Conservation (phyloP, 495 filamentous ascomycete species). For the Penicillium angulare region DNA sequence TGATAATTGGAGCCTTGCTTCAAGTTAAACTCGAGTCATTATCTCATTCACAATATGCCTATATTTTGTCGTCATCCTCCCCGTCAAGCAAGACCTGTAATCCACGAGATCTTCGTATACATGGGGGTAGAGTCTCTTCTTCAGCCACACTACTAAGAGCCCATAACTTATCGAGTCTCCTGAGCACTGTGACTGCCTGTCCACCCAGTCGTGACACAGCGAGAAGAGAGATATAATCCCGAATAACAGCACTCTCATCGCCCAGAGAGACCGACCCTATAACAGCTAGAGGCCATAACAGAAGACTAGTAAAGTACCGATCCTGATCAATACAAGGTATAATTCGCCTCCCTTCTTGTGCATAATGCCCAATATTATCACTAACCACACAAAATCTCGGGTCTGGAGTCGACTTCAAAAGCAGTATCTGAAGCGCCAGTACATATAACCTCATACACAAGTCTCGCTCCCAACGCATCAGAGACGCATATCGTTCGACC, state of each 20-base stretch:
- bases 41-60: too few species aligned
- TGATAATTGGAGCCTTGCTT: too few species aligned
- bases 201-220: not conserved
- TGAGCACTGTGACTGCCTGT: conserved; percentile 8
- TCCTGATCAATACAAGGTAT: not conserved
- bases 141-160: too few species aligned
- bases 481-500: not conserved
- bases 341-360: not conserved
- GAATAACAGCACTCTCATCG: not conserved
- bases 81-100: conserved; percentile 10
- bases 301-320: conserved; percentile 7
- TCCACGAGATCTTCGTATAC: not conserved
- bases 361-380: not conserved
- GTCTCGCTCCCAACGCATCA: not conserved
- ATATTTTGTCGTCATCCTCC: not conserved
- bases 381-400: not conserved
- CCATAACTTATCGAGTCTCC: conserved; percentile 4
- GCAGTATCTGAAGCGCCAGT: not conserved
- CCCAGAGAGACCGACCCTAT: not conserved
- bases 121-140: too few species aligned
- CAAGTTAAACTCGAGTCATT: too few species aligned
- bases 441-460: not conserved
- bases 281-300: conserved; percentile 12
- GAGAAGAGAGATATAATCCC: not conserved
- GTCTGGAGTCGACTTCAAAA: conserved; percentile 7